Evolutionary conservation across 371 early-diverging fungal genomes (phyloP), one percentile per base, ranked within the genome.

Genomic region (Cokeromyces recurvatus): DNA sequence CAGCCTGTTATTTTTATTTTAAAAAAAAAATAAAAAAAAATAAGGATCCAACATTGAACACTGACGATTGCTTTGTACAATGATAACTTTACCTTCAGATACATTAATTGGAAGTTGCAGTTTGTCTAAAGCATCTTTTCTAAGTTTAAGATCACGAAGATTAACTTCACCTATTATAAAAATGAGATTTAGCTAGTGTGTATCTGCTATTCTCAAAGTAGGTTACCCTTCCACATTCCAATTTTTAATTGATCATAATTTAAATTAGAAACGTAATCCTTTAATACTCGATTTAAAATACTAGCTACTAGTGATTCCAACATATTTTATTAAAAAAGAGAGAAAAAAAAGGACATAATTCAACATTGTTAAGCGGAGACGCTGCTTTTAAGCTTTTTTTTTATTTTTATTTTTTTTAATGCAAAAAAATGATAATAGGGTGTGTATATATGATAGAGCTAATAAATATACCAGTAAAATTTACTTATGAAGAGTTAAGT

Each of bases 211-310:
- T 24, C 15, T 12, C 52, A 11, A 29, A 29, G 14, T 10, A 19
- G 12, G 5, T n/a, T 74, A 84, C 91, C 94, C 47, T 81, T 77
- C 92, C 92, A 93, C 31, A 93, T 85, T 12, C 89, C 91, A 42
- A 93, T 77, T 42, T 84, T 87, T 16, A 94, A 77, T 66, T 94
- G 94, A 24, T 85, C 85, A 25, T 87, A 86, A 54, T 91, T 91
- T 16, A 94, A 71, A 62, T 92, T 91, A 41, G 82, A 85, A 10
- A 92, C 89, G 70, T 92, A 91, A 54, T 83, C 88, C 43, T 92
- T 92, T 19, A 92, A 81, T 49, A 91, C 66, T 54, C 84, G 72
- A 57, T 91, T 91, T 39, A 90, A 74, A 27, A 91, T 72, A 25
- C 72, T 79, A 9, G 89, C 86, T 5, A 89, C 78, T 32, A 91